Evolutionary conservation across 2,329 filamentous ascomycete species (phyloP), one percentile per base, ranked within the genome.

Genomic region (Verticillium dahliae): DNA sequence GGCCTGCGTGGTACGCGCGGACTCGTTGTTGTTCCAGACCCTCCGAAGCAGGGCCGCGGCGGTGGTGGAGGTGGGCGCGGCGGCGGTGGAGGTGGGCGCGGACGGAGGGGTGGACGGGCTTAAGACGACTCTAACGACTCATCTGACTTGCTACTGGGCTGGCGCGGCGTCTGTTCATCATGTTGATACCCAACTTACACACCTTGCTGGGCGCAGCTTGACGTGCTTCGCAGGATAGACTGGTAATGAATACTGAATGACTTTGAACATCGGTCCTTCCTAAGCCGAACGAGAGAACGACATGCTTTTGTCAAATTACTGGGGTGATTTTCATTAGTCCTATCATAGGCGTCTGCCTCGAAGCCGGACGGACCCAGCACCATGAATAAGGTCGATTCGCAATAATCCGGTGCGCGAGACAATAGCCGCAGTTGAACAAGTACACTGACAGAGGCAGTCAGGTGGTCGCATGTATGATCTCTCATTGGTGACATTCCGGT

Each of bases 1-100:
- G 83, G 83, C 0, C 68, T 87, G 57, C 79, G 78, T 63, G 82
- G 82, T 9, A 76, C 79, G 1, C 74, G 69, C 39, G 84, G 84
- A 0, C 68, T 86, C 13, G 75, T 74, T 4, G 69, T 81, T 15
- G 74, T 80, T 11, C 75, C 80, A 1, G 77, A 81, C 60, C 71
- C 73, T 27, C 78, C 78, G 3, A 72, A 67, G 64, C 60, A 62
- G 15, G 60, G 65, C 6, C 62, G 64, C 27, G 65, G 65, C 52
- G 60, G 60, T n/a, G 63, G 69, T 7, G 68, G 66, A 4, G 66
- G 68, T 4, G 67, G 71, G 2, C 68, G 70, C 7, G 64, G 65
- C 4, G 66, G 65, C 11, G 63, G 35, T 9, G 35, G 35, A 4
- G 54, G 54, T 6, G 27, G 54, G 14, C 11, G 54, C 14, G 54